phyloP scores from a whole-genome alignment of 2,329 filamentous ascomycete species.

The Penicillium sp. region DNA sequence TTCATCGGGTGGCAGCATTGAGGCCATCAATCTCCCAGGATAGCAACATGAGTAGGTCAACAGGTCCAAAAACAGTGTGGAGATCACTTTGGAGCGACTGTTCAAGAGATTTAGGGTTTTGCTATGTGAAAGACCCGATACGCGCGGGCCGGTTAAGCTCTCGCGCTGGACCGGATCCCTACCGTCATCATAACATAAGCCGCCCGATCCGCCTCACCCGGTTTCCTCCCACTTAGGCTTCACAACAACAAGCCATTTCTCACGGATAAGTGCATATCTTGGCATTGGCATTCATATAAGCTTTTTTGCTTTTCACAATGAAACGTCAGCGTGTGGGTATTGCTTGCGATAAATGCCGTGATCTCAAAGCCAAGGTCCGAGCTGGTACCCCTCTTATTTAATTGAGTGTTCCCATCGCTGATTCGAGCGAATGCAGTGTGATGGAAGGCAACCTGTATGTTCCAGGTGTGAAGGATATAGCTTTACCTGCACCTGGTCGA shows the following conservation, averaged over 20 bases:
- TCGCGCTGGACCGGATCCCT: background rate
- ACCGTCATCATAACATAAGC: background rate
- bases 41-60: too few relatives aligned
- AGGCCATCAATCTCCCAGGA: background rate
- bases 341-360: conserved; percentile 25
- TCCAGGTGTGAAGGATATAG: conserved; percentile 30
- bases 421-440: conserved; percentile 19
- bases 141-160: background rate
- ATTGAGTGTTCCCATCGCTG: background rate
- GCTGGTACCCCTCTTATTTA: background rate
- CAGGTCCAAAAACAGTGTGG: too few relatives aligned
- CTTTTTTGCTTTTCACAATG: background rate
- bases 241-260: too few relatives aligned
- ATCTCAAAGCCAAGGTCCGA: conserved; percentile 25
- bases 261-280: too few relatives aligned
- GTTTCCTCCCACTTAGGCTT: background rate
- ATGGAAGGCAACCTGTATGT: conserved; percentile 28
- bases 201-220: background rate
- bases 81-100: too few relatives aligned
- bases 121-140: background rate
- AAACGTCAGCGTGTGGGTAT: conserved; percentile 21
- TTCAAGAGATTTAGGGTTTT: too few relatives aligned
- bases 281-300: too few relatives aligned
- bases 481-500: conserved; percentile 26
- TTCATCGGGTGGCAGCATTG: background rate